These are phyloP conservation scores for Backusella tarrabulga DNA, from an alignment of 192 early-diverging fungal genomes.

Conservation along the genomic window DNA sequence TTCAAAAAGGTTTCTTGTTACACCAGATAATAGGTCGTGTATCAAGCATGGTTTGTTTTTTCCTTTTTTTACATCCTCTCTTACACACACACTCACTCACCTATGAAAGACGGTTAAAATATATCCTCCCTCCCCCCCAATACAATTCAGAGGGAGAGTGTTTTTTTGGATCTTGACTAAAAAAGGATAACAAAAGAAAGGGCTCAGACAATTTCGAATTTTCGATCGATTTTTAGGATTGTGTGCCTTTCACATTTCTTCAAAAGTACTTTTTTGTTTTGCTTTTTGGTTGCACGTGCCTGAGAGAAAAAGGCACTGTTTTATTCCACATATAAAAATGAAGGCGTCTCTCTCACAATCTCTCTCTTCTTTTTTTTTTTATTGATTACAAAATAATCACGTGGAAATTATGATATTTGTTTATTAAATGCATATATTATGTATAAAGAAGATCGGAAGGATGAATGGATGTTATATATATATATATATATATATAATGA, in stretches of 20 bases:
- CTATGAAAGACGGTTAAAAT: neutral
- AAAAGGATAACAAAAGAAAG: slow-evolving; percentile 3
- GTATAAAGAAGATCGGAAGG: neutral
- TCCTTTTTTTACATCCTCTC: neutral
- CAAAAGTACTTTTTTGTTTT: neutral
- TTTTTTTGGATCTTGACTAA: neutral
- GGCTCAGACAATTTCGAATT: neutral
- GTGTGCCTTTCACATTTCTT: slow-evolving; percentile 5
- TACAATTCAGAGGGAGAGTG: neutral
- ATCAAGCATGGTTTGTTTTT: neutral
- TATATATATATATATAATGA: neutral
- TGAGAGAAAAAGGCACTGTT: neutral
- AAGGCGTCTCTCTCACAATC: neutral
- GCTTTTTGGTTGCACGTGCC: neutral
- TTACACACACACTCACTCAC: neutral
- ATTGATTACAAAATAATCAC: neutral
- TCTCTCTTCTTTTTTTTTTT: neutral
- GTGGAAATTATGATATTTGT: neutral
- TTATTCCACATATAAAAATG: neutral
- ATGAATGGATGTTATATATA: neutral
- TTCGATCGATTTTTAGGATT: slow-evolving; percentile 3
- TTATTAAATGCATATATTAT: neutral
- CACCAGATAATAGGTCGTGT: neutral
- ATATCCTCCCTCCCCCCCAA: neutral
- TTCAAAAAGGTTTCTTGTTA: neutral